Evolutionary conservation across 805 yeast species (phyloP).

Genomic region (Saturnispora sanitii): DNA sequence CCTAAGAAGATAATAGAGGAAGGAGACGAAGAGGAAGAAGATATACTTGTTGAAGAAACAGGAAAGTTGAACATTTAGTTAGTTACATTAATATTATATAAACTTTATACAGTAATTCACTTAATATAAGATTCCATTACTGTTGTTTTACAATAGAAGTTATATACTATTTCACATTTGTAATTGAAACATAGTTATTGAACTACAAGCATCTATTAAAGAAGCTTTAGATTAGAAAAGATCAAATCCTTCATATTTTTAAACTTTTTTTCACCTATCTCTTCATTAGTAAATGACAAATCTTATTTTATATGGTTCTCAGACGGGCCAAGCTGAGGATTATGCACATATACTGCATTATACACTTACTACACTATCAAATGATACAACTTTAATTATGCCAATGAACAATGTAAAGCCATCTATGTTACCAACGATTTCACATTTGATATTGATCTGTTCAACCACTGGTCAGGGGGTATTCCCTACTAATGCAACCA

Average conservation of each 20-base stretch:
- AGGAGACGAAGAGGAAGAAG: neutral
- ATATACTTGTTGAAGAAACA: neutral
- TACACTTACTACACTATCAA: constrained; percentile 37
- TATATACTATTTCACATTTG: no score
- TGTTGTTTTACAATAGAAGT: no score
- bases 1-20: constrained; percentile 4
- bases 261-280: neutral
- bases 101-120: no score
- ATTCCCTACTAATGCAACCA: constrained; percentile 65
- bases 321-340: constrained; percentile 87
- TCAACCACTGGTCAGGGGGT: constrained; percentile 97
- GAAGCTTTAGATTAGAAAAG: no score
- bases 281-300: constrained; percentile 27
- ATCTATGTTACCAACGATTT: constrained; percentile 9
- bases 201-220: no score
- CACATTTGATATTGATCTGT: constrained; percentile 44
- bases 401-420: constrained; percentile 39
- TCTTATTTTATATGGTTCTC: constrained; percentile 72
- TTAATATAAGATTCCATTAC: no score
- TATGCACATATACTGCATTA: constrained; percentile 60
- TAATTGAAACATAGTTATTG: no score
- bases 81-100: no score
- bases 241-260: neutral
- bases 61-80: neutral
- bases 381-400: constrained; percentile 43